These are phyloP conservation scores for Fusarium sp. DNA, from an alignment of 2,329 filamentous ascomycete species.

Conservation along the genomic window DNA sequence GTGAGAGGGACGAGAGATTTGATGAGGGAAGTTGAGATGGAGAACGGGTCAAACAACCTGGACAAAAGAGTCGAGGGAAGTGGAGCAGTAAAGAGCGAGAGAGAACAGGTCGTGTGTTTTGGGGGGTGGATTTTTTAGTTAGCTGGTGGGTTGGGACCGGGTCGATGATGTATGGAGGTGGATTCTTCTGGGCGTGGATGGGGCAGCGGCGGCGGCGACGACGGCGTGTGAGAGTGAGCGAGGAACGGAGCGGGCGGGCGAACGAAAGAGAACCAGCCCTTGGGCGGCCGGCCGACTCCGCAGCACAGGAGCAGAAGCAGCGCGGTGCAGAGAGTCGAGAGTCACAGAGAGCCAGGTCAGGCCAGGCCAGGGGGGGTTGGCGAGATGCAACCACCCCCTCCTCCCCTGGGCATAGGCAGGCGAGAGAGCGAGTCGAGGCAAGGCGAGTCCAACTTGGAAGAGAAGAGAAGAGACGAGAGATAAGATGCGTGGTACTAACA, in stretches of 20 bases:
- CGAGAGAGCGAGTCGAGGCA: not conserved
- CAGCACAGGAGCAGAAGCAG: not conserved
- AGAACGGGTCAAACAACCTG: slow-evolving; percentile 36
- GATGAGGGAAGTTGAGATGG: slow-evolving; percentile 38
- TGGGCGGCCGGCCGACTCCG: slow-evolving; percentile 17
- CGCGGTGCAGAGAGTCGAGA: slow-evolving; percentile 5
- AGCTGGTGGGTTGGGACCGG: slow-evolving; percentile 41
- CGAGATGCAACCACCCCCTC: slow-evolving; percentile 3
- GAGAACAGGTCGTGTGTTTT: slow-evolving; percentile 43
- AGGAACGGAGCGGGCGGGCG: slow-evolving; percentile 33
- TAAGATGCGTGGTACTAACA: not conserved
- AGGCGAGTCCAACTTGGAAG: not conserved
- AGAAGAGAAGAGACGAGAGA: not conserved
- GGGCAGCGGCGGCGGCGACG: slow-evolving; percentile 23
- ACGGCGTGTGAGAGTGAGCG: slow-evolving; percentile 26
- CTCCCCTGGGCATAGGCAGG: not conserved
- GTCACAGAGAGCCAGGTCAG: slow-evolving; percentile 3
- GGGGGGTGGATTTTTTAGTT: slow-evolving; percentile 36
- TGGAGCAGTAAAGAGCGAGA: slow-evolving; percentile 39
- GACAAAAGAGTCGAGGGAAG: slow-evolving; percentile 38
- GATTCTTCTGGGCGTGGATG: slow-evolving; percentile 21
- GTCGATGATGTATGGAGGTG: slow-evolving; percentile 45
- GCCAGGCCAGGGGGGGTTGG: slow-evolving; percentile 2
- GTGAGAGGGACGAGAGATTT: slow-evolving; percentile 27
- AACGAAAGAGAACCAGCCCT: slow-evolving; percentile 5